Evolutionary conservation across 2,329 filamentous ascomycete species (phyloP).

Genomic region (Penicillium sclerotigenum): DNA sequence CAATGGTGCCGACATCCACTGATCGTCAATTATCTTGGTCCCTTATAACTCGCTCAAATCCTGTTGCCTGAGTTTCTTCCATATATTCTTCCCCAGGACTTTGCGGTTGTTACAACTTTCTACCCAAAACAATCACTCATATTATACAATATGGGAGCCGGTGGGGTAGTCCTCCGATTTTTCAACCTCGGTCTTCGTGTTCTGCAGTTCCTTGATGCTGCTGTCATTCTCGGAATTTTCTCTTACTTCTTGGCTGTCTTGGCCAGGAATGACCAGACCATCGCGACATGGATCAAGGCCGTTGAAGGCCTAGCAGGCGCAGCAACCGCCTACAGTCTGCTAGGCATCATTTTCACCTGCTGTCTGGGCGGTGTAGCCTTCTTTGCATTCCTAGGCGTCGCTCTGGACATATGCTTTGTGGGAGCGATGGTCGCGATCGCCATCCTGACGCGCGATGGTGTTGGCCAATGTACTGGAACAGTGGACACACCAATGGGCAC

Average conservation of each 20-base stretch:
- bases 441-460: constrained; percentile 67
- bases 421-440: constrained; percentile 80
- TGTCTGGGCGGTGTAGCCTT: constrained; percentile 72
- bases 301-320: constrained; percentile 75
- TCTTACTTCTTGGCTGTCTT: constrained; percentile 80
- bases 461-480: constrained; percentile 60
- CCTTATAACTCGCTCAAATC: constrained; percentile 7
- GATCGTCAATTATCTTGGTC: constrained; percentile 7
- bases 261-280: constrained; percentile 60
- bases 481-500: constrained; percentile 68
- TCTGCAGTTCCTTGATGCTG: constrained; percentile 69
- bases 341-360: constrained; percentile 72
- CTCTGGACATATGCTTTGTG: constrained; percentile 74
- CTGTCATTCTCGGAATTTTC: constrained; percentile 73
- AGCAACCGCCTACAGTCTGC: constrained; percentile 69
- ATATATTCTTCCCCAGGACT: constrained; percentile 1
- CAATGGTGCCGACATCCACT: constrained; percentile 4
- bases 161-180: constrained; percentile 63
- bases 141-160: constrained; percentile 53
- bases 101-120: background rate
- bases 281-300: constrained; percentile 65
- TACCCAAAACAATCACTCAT: background rate
- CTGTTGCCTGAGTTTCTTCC: constrained; percentile 7
- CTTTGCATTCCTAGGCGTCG: constrained; percentile 68
- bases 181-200: constrained; percentile 69